Evolutionary conservation across 805 yeast species (phyloP).

Genomic region (Phaffomyces antillensis): DNA sequence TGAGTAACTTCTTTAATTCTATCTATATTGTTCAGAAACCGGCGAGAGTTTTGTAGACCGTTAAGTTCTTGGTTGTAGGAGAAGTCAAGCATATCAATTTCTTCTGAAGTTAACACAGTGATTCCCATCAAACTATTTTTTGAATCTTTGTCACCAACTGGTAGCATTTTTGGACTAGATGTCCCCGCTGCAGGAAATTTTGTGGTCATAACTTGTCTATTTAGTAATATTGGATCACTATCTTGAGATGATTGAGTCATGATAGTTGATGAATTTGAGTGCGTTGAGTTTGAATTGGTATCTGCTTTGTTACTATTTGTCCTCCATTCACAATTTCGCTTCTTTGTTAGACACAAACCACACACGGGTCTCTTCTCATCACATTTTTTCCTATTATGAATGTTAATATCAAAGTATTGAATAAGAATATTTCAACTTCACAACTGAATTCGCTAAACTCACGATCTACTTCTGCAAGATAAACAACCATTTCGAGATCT

Average conservation of each 20-base stretch:
- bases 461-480: slow-evolving; percentile 3
- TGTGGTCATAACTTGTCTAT: not conserved
- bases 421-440: too few species aligned
- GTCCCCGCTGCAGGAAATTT: slow-evolving; percentile 4
- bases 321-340: slow-evolving; percentile 1
- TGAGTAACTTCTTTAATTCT: slow-evolving; percentile 1
- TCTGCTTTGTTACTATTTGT: not conserved
- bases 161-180: not conserved
- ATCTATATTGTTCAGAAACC: slow-evolving; percentile 1
- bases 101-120: slow-evolving; percentile 1
- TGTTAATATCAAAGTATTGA: not conserved
- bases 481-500: slow-evolving; percentile 5
- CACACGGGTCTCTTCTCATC: slow-evolving; percentile 1
- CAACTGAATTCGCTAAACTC: not conserved
- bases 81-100: slow-evolving; percentile 1
- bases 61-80: slow-evolving; percentile 2
- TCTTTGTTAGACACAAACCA: slow-evolving; percentile 1
- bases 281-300: not conserved
- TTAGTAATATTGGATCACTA: too few species aligned
- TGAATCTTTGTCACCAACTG: not conserved
- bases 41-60: slow-evolving; percentile 2
- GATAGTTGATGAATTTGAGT: not conserved
- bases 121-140: slow-evolving; percentile 1
- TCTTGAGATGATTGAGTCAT: not conserved
- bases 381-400: not conserved